phyloP scores from a whole-genome alignment of 2,329 filamentous ascomycete genomes.

The Fusarium concolor region DNA sequence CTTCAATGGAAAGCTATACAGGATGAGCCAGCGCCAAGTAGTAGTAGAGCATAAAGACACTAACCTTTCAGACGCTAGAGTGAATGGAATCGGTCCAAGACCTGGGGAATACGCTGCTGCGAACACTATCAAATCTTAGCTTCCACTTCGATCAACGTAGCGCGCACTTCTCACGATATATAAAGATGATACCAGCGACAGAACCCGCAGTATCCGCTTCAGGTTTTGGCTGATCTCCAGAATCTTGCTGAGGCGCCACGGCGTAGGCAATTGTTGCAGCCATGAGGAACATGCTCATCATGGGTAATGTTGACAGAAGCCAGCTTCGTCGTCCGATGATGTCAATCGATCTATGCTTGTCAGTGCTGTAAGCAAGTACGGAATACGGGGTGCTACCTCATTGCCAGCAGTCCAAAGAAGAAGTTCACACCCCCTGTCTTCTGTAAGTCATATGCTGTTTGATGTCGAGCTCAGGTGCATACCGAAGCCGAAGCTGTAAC shows the following conservation, averaged over 20 bases:
- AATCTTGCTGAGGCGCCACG: conserved; percentile 19
- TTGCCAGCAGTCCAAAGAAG: conserved; percentile 53
- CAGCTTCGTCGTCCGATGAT: conserved; percentile 56
- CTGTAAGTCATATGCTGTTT: not conserved
- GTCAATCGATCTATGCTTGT: conserved; percentile 46
- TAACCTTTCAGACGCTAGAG: conserved; percentile 59
- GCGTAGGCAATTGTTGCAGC: conserved; percentile 26
- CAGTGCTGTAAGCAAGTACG: not conserved
- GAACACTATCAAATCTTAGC: conserved; percentile 49
- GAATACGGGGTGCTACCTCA: conserved; percentile 23
- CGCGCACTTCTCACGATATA: conserved; percentile 10
- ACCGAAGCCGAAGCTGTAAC: conserved; percentile 48
- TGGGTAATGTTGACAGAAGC: conserved; percentile 56
- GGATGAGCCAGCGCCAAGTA: not conserved
- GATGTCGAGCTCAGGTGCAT: not conserved
- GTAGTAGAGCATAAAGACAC: rapidly evolving
- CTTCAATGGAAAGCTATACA: conserved; percentile 58
- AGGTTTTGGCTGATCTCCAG: not conserved
- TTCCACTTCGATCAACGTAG: rapidly evolving
- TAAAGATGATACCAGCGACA: conserved; percentile 29
- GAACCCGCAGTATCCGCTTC: conserved; percentile 2
- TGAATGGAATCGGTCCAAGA: conserved; percentile 60
- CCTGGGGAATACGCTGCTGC: conserved; percentile 57
- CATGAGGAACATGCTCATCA: conserved; percentile 51
- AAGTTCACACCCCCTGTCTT: conserved; percentile 52